Conservation (phyloP, 768 basidiomycete species). For the Serendipita sp. region DNA sequence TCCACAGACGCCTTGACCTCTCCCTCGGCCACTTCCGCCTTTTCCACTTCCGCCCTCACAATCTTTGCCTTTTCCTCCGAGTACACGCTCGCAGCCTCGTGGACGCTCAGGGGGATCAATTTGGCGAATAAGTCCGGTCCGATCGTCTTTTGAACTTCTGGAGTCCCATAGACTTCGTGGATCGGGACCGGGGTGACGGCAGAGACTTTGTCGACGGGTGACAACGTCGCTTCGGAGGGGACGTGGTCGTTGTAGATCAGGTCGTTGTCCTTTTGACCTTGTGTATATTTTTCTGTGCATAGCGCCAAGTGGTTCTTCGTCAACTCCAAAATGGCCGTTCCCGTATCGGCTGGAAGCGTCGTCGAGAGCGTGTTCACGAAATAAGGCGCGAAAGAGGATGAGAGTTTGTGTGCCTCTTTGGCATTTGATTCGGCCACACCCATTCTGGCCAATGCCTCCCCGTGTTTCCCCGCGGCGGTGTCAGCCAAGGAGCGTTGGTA, state of each 20-base stretch:
- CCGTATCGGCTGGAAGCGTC: constrained; percentile 76
- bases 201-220: constrained; percentile 62
- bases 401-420: constrained; percentile 63
- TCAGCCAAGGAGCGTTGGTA: constrained; percentile 78
- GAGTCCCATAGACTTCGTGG: constrained; percentile 80
- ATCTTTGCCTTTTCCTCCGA: constrained; percentile 97
- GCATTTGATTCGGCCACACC: constrained; percentile 59
- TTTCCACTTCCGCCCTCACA: constrained; percentile 77
- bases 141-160: constrained; percentile 88
- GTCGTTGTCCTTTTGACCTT: constrained; percentile 82
- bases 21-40: constrained; percentile 65
- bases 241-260: constrained; percentile 90
- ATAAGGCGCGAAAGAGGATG: constrained; percentile 47
- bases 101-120: constrained; percentile 82
- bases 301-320: constrained; percentile 68
- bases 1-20: constrained; percentile 68
- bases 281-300: constrained; percentile 54
- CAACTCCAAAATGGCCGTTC: constrained; percentile 59
- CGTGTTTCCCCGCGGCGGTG: constrained; percentile 57
- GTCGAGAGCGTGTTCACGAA: constrained; percentile 61
- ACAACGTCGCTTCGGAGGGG: constrained; percentile 60
- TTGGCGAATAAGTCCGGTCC: constrained; percentile 79
- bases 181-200: constrained; percentile 80
- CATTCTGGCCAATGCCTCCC: constrained; percentile 69
- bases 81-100: constrained; percentile 90